Evolutionary conservation across 2,329 filamentous ascomycete species (phyloP).

Genomic region (Metarhizium sp.): DNA sequence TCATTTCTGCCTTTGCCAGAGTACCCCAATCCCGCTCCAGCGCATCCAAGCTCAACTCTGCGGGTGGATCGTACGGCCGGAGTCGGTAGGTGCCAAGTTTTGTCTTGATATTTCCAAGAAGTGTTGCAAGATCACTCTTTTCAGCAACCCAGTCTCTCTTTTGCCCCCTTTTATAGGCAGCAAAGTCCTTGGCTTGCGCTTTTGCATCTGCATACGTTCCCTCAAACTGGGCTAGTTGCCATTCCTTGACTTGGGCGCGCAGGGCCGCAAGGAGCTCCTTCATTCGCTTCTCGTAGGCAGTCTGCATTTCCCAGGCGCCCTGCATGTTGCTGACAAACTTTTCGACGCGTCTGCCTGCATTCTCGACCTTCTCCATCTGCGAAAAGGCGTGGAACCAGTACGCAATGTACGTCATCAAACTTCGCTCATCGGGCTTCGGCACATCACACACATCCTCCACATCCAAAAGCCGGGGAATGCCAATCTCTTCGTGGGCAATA

Average conservation of each 20-base stretch:
- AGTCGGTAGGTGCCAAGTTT: slow-evolving; percentile 93
- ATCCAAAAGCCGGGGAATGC: slow-evolving; percentile 89
- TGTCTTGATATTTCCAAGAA: slow-evolving; percentile 97
- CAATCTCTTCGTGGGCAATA: slow-evolving; percentile 91
- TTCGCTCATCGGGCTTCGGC: slow-evolving; percentile 87
- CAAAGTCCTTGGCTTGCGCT: slow-evolving; percentile 71
- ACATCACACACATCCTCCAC: slow-evolving; percentile 98
- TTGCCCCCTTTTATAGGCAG: slow-evolving; percentile 78
- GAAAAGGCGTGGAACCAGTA: slow-evolving; percentile 99
- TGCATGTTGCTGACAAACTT: slow-evolving; percentile 99
- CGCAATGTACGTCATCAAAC: slow-evolving; percentile 98
- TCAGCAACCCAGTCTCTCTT: slow-evolving; percentile 97
- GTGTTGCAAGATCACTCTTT: slow-evolving; percentile 87
- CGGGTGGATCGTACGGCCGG: slow-evolving; percentile 81
- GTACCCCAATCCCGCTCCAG: slow-evolving; percentile 75
- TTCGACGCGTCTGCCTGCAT: slow-evolving; percentile 89
- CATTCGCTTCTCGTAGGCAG: slow-evolving; percentile 88
- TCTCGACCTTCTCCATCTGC: slow-evolving; percentile 97
- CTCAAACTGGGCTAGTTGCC: slow-evolving; percentile 75
- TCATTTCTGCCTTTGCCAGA: slow-evolving; percentile 76
- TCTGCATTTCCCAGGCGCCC: slow-evolving; percentile 99
- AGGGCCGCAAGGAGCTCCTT: slow-evolving; percentile 69
- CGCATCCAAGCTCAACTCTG: slow-evolving; percentile 70
- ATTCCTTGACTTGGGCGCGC: slow-evolving; percentile 60
- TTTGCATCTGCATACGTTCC: slow-evolving; percentile 92